A percentile compares a stretch with the other conserved stretches of the same genome.
Conservation (phyloP, 108 stramenopile genomes). For the Skeletonema costatum region DNA sequence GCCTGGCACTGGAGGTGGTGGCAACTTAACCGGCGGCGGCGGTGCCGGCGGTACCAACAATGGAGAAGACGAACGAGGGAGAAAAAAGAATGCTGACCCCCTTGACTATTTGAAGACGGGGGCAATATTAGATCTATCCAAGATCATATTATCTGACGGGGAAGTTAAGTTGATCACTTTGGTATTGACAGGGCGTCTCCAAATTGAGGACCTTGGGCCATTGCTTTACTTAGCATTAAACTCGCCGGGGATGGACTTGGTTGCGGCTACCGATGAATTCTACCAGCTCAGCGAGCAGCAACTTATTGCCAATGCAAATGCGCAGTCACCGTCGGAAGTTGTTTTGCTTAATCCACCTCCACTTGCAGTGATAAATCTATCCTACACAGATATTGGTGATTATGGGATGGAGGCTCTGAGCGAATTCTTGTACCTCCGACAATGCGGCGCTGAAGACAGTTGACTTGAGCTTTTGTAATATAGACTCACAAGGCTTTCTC, state of each 20-base stretch:
- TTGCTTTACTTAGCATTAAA: conserved; percentile 67
- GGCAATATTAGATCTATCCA: conserved; percentile 70
- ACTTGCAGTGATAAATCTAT: conserved; percentile 77
- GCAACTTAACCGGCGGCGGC: neutral
- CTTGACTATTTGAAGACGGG: conserved; percentile 73
- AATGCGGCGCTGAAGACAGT: conserved; percentile 63
- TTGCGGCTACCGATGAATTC: conserved; percentile 45
- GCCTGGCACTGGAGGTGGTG: neutral
- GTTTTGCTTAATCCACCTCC: conserved; percentile 42
- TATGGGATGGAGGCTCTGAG: conserved; percentile 66
- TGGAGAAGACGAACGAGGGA: conserved; percentile 8
- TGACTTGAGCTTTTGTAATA: conserved; percentile 80
- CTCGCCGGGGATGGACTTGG: conserved; percentile 44
- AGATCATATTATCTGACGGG: conserved; percentile 55
- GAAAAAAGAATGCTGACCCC: conserved; percentile 63
- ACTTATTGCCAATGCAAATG: conserved; percentile 18
- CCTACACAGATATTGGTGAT: conserved; percentile 82
- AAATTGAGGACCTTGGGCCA: conserved; percentile 59
- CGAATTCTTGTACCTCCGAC: conserved; percentile 57
- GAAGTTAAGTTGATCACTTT: conserved; percentile 72
- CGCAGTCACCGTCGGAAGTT: conserved; percentile 24
- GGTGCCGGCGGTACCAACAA: conserved; percentile 1
- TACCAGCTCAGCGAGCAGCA: conserved; percentile 40
- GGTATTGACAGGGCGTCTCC: conserved; percentile 68
- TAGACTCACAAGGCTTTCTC: conserved; percentile 61